These are phyloP conservation scores for Pythium plurisporium DNA, from an alignment of 352 stramenopile species.

Conservation along the genomic window DNA sequence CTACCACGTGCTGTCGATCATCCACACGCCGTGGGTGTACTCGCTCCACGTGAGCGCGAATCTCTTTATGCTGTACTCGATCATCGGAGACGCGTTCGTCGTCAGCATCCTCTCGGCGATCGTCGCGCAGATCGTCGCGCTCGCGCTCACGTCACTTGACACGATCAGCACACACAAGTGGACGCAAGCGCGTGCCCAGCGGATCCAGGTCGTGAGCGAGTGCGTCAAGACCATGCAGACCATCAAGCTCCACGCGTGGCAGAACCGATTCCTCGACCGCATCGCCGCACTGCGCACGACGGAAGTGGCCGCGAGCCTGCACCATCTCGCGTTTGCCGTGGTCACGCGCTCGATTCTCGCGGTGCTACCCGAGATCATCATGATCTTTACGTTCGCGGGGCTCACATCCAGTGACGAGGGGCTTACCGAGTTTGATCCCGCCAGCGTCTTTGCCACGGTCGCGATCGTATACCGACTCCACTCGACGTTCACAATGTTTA, in stretches of 20 bases:
- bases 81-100: conserved; percentile 21
- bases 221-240: conserved; percentile 63
- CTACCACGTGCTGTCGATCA: conserved; percentile 19
- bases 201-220: conserved; percentile 42
- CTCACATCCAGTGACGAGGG: conserved; percentile 13
- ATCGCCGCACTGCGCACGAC: conserved; percentile 49
- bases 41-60: conserved; percentile 25
- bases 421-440: conserved; percentile 19
- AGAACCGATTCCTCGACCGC: conserved; percentile 63
- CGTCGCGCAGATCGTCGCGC: conserved; percentile 27
- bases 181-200: conserved; percentile 20
- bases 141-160: conserved; percentile 21
- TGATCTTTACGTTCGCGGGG: conserved; percentile 22
- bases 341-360: conserved; percentile 57
- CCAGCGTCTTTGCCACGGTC: conserved; percentile 18
- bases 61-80: conserved; percentile 31
- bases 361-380: conserved; percentile 20
- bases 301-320: conserved; percentile 57
- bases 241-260: conserved; percentile 91
- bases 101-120: conserved; percentile 26
- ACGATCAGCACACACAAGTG: conserved; percentile 22
- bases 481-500: conserved; percentile 14
- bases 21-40: conserved; percentile 34
- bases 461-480: conserved; percentile 21
- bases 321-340: conserved; percentile 57